Base-by-base conservation (phyloP, 2,329 filamentous ascomycete genomes). In the Sphaerulina populicola region DNA sequence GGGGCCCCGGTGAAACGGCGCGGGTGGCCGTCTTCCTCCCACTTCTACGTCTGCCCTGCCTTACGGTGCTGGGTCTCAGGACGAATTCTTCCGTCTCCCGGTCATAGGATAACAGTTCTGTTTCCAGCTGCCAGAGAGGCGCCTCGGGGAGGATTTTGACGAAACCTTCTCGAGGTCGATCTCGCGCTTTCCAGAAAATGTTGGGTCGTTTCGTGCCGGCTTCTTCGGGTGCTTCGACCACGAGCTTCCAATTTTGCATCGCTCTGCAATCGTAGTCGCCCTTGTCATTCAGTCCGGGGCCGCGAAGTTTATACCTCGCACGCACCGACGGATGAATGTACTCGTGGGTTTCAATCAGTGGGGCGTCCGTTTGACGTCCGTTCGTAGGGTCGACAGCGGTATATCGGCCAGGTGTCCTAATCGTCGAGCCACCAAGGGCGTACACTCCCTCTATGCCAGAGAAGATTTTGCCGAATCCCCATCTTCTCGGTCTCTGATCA, bases 301-400 rank as follows among this genome's bases (percentile, higher is more conserved):
- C 75, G 52, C 67, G 60, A 4, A 75, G 67, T 10, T 68, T 69
- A 40, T 71, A 57, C 11, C 75, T 68, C 0, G 72, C 66, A 15
- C 75, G 70, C 4, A 72, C 75, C 4, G 66, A 72, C 4, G 75
- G 69, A 58, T 77, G 75, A 29, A 77, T 72, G 58, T 77, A 77
- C 62, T 77, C 75, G 56, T 73, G 69, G 21, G 75, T 77, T 18
- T 75, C 67, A 30, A 68, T 64, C 30, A 77, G 66, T 1, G 72
- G 71, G 1, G 71, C 66, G 15, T 68, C 60, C 4, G 73, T 76
- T 31, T 64, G 47, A 18, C 64, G 64, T 37, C 72, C 70, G 11
- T 68, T 71, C 30, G 63, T 57, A 4, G 74, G 74, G 57, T 76
- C 70, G 1, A 70, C 63, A n/a, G 67, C 69, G 39, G 65, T 68